These are phyloP conservation scores for Cystofilobasidium bisporidii DNA, from an alignment of 768 basidiomycete species.

Conservation along the genomic window DNA sequence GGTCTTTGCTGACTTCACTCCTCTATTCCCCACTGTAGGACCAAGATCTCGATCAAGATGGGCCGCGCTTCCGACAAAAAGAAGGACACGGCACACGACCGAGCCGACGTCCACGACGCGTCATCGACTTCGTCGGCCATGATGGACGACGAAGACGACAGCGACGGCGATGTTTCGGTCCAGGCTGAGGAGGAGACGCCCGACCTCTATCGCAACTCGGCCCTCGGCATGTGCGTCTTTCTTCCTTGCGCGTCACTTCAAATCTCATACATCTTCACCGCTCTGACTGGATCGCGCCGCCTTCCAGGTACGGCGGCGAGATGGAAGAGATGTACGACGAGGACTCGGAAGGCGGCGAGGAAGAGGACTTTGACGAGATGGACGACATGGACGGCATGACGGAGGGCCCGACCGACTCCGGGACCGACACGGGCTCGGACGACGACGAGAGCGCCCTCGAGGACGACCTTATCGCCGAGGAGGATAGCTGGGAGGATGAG, in stretches of 20 bases:
- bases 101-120: conserved; percentile 11
- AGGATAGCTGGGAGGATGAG: conserved; percentile 69
- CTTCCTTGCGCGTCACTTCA: no score
- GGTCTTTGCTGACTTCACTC: background rate
- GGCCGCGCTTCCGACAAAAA: conserved; percentile 49
- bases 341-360: conserved; percentile 53
- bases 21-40: conserved; percentile 45
- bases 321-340: conserved; percentile 35
- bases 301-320: conserved; percentile 35
- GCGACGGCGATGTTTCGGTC: conserved; percentile 23
- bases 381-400: conserved; percentile 54
- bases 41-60: conserved; percentile 98
- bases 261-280: background rate
- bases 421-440: conserved; percentile 45
- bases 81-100: conserved; percentile 22
- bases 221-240: conserved; percentile 63
- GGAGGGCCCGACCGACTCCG: conserved; percentile 27
- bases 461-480: conserved; percentile 63
- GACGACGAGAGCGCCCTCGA: conserved; percentile 72
- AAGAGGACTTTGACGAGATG: conserved; percentile 69
- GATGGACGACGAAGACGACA: conserved; percentile 33
- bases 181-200: conserved; percentile 58
- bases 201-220: conserved; percentile 90
- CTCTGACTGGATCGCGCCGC: background rate
- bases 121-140: conserved; percentile 7